Conservation (phyloP, 2,329 filamentous ascomycete genomes). For the Fusarium pseudonygamai region DNA sequence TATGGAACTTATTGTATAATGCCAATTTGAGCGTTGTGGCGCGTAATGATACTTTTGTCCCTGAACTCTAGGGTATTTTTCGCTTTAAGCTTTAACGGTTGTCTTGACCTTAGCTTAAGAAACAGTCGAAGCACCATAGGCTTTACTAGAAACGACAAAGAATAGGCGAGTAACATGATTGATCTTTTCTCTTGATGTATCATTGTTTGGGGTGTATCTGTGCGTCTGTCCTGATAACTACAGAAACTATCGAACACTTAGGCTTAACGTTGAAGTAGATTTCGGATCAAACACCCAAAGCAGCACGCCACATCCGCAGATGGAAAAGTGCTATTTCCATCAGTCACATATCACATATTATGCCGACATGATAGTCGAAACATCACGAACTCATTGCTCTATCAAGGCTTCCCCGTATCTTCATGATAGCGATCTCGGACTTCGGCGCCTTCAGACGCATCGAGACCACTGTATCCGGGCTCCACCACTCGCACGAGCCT, state of each 20-base stretch:
- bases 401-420: neutral
- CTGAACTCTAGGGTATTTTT: neutral
- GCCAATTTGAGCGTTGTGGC: too few species aligned
- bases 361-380: too few species aligned
- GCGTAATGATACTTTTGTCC: neutral
- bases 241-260: fast-evolving
- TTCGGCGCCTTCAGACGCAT: neutral
- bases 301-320: too few species aligned
- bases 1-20: neutral
- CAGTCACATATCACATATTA: too few species aligned
- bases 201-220: neutral
- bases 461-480: neutral
- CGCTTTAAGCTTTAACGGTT: neutral
- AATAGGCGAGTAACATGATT: fast-evolving
- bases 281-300: fast-evolving
- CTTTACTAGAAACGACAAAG: fast-evolving
- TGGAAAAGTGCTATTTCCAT: too few species aligned
- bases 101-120: neutral
- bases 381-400: neutral
- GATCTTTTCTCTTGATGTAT: fast-evolving
- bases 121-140: fast-evolving
- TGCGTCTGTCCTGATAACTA: fast-evolving
- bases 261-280: fast-evolving
- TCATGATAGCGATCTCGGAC: neutral
- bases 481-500: neutral